Evolutionary conservation across 768 basidiomycete species (phyloP).

Genomic region (Rhodotorula babjevae): DNA sequence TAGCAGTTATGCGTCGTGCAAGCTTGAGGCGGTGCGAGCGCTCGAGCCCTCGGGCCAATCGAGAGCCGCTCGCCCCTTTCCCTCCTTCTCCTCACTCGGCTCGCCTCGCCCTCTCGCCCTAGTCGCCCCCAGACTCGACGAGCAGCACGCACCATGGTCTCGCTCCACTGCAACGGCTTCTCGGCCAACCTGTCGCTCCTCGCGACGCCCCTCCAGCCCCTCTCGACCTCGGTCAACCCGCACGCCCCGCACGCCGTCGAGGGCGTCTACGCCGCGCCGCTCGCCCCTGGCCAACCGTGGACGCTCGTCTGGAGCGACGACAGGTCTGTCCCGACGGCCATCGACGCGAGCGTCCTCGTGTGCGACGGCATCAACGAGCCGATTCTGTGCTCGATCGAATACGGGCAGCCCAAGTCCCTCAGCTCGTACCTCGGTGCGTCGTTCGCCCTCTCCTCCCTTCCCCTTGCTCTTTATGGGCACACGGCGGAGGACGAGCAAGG

Average conservation of each 20-base stretch:
- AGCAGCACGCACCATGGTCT: background rate
- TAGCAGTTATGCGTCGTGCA: background rate
- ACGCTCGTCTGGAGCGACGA: background rate
- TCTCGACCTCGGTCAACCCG: background rate
- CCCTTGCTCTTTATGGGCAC: too few species aligned
- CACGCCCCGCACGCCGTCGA: background rate
- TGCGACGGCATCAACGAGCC: background rate
- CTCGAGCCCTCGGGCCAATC: background rate
- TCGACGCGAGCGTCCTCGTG: background rate
- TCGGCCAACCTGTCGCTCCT: background rate
- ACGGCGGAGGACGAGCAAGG: too few species aligned
- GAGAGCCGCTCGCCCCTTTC: background rate
- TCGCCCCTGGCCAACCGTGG: background rate
- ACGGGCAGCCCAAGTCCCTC: background rate
- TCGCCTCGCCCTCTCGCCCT: too few species aligned
- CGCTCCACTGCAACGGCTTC: background rate
- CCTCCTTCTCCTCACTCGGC: background rate
- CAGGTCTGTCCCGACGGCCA: background rate
- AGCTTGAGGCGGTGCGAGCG: too few species aligned
- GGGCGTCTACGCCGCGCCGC: background rate
- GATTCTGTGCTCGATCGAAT: rapidly evolving
- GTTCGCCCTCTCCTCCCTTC: background rate
- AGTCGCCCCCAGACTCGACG: too few species aligned
- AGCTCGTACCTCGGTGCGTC: background rate
- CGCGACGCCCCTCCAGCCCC: background rate